Evolutionary conservation across 2,329 filamentous ascomycete species (phyloP).

Genomic region (Cladosporium cucumerinum): DNA sequence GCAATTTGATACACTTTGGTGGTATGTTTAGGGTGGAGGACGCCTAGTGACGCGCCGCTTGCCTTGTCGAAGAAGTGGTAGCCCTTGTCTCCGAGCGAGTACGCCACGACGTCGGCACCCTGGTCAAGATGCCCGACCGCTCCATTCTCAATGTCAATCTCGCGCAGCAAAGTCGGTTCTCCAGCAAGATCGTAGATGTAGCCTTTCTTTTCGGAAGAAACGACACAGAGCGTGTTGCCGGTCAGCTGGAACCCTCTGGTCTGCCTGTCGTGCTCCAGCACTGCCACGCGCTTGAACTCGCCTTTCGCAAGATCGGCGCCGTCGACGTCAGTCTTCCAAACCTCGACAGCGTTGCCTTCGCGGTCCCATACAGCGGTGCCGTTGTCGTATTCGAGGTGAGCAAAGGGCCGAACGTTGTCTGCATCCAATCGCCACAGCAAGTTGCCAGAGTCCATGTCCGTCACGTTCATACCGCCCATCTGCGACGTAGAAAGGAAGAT

Average conservation of each 20-base stretch:
- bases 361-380: constrained; percentile 47
- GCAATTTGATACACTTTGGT: constrained; percentile 37
- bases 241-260: constrained; percentile 48
- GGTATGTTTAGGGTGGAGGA: constrained; percentile 36
- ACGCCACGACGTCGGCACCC: constrained; percentile 41
- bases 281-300: constrained; percentile 40
- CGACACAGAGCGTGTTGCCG: constrained; percentile 45
- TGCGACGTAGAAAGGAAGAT: constrained; percentile 47
- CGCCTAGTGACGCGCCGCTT: constrained; percentile 39
- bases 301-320: constrained; percentile 32
- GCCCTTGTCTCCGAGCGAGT: constrained; percentile 43
- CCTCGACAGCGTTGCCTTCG: constrained; percentile 44
- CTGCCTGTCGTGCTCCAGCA: constrained; percentile 42
- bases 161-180: constrained; percentile 35
- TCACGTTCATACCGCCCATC: constrained; percentile 45
- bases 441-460: constrained; percentile 45
- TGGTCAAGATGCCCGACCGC: constrained; percentile 48
- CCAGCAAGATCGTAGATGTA: constrained; percentile 45
- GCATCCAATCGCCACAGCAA: constrained; percentile 37
- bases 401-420: constrained; percentile 39
- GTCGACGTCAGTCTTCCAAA: constrained; percentile 40
- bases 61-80: constrained; percentile 44
- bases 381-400: constrained; percentile 48
- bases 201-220: constrained; percentile 43
- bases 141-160: constrained; percentile 39